Conservation (phyloP, 805 yeast species). For the Monosporozyma aerobia region DNA sequence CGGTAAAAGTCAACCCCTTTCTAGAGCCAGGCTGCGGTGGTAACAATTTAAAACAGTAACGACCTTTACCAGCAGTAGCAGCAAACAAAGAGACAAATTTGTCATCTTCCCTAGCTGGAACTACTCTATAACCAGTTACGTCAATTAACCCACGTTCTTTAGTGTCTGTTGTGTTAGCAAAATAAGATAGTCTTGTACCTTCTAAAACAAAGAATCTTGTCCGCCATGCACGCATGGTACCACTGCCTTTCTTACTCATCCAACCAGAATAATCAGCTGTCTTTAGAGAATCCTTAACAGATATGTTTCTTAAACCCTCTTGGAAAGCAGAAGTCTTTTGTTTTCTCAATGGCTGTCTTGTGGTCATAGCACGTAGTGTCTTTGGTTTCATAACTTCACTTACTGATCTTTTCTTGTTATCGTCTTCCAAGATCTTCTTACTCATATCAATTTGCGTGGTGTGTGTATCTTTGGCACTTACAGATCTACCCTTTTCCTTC, state of each 20-base stretch:
- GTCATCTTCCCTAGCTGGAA: constrained; percentile 78
- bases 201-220: constrained; percentile 76
- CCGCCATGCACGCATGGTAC: constrained; percentile 86
- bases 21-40: constrained; percentile 98
- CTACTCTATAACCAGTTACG: constrained; percentile 86
- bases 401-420: constrained; percentile 34
- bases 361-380: constrained; percentile 44
- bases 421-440: constrained; percentile 11
- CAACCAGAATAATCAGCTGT: constrained; percentile 80
- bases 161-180: constrained; percentile 64
- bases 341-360: constrained; percentile 40
- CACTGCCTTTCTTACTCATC: constrained; percentile 89
- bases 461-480: constrained; percentile 39
- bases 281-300: constrained; percentile 70
- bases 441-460: constrained; percentile 9
- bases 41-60: constrained; percentile 80
- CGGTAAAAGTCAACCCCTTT: constrained; percentile 92
- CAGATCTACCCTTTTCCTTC: constrained; percentile 36
- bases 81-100: constrained; percentile 80
- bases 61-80: constrained; percentile 88
- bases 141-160: constrained; percentile 90
- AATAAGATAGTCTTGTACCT: constrained; percentile 88
- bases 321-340: constrained; percentile 69
- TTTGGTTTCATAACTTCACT: constrained; percentile 45
- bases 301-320: constrained; percentile 74